Conservation (phyloP, 495 filamentous ascomycete species). For the Penicillium fimorum region DNA sequence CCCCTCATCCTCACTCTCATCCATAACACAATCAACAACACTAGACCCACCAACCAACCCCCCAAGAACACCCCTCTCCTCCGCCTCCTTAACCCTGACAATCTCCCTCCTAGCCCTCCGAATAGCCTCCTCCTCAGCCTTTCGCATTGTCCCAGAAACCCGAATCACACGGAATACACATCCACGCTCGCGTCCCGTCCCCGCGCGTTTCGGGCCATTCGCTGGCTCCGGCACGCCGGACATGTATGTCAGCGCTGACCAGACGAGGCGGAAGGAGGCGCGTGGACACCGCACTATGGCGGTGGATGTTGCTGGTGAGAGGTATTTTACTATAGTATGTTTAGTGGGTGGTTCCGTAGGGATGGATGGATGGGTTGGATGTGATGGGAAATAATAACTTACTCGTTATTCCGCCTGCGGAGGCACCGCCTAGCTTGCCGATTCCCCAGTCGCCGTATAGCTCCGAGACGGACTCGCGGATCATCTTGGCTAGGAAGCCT, state of each 20-base stretch:
- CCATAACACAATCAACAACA: constrained; percentile 26
- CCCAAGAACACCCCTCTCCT: constrained; percentile 42
- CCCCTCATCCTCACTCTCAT: constrained; percentile 53
- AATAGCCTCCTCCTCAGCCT: constrained; percentile 86
- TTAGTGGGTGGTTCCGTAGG: constrained; percentile 7
- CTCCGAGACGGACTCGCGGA: constrained; percentile 64
- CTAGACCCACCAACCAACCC: constrained; percentile 36
- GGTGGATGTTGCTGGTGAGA: constrained; percentile 88
- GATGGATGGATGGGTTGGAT: background rate
- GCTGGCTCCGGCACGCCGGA: constrained; percentile 56
- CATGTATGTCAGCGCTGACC: constrained; percentile 85
- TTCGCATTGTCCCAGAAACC: constrained; percentile 91
- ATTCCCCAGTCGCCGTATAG: constrained; percentile 92
- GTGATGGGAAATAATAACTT: constrained; percentile 10
- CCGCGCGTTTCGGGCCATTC: constrained; percentile 32
- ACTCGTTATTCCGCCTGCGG: constrained; percentile 64
- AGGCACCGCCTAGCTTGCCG: constrained; percentile 56
- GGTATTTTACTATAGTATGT: constrained; percentile 73
- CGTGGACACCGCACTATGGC: constrained; percentile 82
- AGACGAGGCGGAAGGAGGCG: constrained; percentile 77
- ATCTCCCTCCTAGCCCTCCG: constrained; percentile 70
- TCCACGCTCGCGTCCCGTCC: constrained; percentile 33
- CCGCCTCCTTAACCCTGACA: constrained; percentile 53
- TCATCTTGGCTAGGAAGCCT: constrained; percentile 59
- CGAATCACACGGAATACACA: constrained; percentile 85